Evolutionary conservation across 331 rosid genomes (phyloP).

Genomic region (Rhamnella rubrinervis): DNA sequence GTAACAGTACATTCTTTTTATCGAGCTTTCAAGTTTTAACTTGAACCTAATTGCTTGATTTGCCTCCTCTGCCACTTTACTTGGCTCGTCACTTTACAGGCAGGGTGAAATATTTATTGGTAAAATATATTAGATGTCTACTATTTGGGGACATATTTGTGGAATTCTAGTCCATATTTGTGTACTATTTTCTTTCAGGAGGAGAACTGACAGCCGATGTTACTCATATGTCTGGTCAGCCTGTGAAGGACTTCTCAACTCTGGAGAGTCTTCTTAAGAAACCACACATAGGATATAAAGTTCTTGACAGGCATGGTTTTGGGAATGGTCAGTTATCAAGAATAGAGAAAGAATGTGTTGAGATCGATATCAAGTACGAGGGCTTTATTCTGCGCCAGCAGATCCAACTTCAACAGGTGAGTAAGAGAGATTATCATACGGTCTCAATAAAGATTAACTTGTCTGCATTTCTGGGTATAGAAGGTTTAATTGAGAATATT

Average conservation of each 20-base stretch:
- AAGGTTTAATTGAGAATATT: background rate
- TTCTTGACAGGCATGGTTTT: slow-evolving; percentile 83
- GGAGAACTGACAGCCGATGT: slow-evolving; percentile 84
- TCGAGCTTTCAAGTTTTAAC: background rate
- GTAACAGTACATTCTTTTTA: background rate
- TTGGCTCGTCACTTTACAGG: too few relatives aligned
- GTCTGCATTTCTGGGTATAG: background rate
- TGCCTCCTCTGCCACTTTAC: background rate
- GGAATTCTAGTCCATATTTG: background rate
- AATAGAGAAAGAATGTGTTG: slow-evolving; percentile 84
- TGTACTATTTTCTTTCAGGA: slow-evolving; percentile 43
- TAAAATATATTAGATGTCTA: background rate
- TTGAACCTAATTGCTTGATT: background rate
- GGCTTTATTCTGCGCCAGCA: slow-evolving; percentile 94
- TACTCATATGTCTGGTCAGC: slow-evolving; percentile 63
- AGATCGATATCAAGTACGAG: slow-evolving; percentile 90
- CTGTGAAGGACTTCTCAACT: slow-evolving; percentile 78
- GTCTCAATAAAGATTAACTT: background rate
- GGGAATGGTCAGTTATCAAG: slow-evolving; percentile 62
- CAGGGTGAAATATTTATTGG: background rate
- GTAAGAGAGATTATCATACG: slow-evolving; percentile 9
- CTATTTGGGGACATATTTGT: background rate
- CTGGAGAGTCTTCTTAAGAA: slow-evolving; percentile 96
- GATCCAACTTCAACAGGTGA: slow-evolving; percentile 89
- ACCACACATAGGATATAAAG: slow-evolving; percentile 77